These are phyloP conservation scores for Leishmania aethiopica DNA, from an alignment of 208 protist genomes.

Conservation along the genomic window DNA sequence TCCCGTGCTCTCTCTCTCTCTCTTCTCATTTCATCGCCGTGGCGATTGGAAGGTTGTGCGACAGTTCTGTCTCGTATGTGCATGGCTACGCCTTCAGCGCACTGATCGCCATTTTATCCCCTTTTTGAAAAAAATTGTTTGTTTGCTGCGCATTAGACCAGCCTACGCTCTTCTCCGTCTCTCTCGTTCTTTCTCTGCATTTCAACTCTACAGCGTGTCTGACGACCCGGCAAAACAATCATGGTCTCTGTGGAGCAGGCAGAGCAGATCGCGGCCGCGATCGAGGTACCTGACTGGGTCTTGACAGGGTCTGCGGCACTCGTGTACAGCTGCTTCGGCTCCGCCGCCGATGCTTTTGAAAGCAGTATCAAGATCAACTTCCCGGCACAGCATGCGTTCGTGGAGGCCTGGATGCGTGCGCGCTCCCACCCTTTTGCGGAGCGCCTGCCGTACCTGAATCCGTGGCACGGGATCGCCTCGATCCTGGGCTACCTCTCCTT, in stretches of 20 bases:
- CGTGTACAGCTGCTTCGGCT: constrained; percentile 37
- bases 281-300: constrained; percentile 68
- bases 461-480: constrained; percentile 48
- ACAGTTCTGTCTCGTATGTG: neutral
- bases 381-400: constrained; percentile 20
- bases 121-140: no score
- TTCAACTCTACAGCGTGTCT: neutral
- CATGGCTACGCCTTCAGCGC: no score
- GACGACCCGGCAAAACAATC: neutral
- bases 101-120: neutral
- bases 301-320: constrained; percentile 27
- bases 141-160: neutral
- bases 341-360: constrained; percentile 38
- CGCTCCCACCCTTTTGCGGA: constrained; percentile 55
- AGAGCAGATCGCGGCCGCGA: constrained; percentile 35
- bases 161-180: neutral
- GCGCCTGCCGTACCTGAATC: constrained; percentile 57
- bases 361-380: constrained; percentile 26
- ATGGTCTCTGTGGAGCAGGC: constrained; percentile 46
- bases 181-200: neutral
- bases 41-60: neutral
- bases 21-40: neutral
- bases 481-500: constrained; percentile 50
- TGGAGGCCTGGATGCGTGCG: constrained; percentile 24
- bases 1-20: neutral